Percentiles rank a stretch among this genome's conserved stretches.
These are phyloP conservation scores for Osmozyma mogii DNA, from an alignment of 805 yeast genomes.

Conservation along the genomic window DNA sequence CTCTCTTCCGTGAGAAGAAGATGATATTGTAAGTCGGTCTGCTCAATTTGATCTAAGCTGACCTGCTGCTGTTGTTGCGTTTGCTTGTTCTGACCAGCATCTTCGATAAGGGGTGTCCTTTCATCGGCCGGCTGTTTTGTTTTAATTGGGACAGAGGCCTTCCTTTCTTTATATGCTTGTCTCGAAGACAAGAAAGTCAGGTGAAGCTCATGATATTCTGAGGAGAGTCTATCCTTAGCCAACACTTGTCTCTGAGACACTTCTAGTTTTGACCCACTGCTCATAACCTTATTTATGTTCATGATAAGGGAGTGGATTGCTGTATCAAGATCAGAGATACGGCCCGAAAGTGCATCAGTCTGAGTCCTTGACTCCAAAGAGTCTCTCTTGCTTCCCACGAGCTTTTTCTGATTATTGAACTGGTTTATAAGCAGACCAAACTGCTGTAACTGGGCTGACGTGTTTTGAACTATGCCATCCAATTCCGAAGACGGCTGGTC, in stretches of 20 bases:
- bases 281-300: conserved; percentile 24
- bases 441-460: conserved; percentile 35
- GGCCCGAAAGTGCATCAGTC: conserved; percentile 25
- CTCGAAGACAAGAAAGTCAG: conserved; percentile 34
- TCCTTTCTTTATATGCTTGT: conserved; percentile 43
- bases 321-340: conserved; percentile 22
- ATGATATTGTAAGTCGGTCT: conserved; percentile 54
- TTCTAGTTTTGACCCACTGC: conserved; percentile 12
- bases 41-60: conserved; percentile 35
- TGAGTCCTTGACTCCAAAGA: conserved; percentile 23
- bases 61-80: conserved; percentile 23
- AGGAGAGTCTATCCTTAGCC: conserved; percentile 43
- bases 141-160: conserved; percentile 19
- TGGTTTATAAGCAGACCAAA: conserved; percentile 44
- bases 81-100: conserved; percentile 16
- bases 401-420: conserved; percentile 41
- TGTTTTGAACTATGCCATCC: conserved; percentile 24
- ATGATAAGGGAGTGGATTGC: conserved; percentile 26
- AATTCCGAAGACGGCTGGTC: conserved; percentile 17
- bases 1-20: conserved; percentile 61
- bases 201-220: conserved; percentile 49
- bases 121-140: conserved; percentile 15
- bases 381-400: conserved; percentile 49
- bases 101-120: conserved; percentile 31
- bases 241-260: conserved; percentile 34